Conservation (phyloP, 768 basidiomycete species). For the Xerocomellus amylosporus region DNA sequence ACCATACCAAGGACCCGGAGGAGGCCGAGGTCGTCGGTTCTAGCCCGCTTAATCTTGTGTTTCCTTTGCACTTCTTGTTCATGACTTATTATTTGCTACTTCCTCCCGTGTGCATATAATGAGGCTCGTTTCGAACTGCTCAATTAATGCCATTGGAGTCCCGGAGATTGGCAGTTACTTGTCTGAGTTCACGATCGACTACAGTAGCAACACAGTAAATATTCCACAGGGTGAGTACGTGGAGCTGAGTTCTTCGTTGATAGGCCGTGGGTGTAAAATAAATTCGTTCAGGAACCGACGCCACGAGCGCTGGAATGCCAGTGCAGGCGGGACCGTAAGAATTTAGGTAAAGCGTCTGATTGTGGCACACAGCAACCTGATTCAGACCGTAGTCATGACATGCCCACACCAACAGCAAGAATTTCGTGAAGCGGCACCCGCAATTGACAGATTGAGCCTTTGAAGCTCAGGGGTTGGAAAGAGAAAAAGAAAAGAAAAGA, state of each 20-base stretch:
- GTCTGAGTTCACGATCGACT: background rate
- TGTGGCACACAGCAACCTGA: background rate
- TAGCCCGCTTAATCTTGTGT: constrained; percentile 14
- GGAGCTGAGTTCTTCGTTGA: background rate
- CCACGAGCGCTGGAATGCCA: background rate
- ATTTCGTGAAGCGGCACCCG: background rate
- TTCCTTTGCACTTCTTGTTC: constrained; percentile 10
- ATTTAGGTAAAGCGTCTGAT: background rate
- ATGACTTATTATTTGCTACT: constrained; percentile 14
- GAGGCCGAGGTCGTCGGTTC: constrained; percentile 43
- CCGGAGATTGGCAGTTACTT: background rate
- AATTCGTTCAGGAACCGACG: background rate
- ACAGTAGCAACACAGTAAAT: background rate
- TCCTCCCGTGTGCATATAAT: constrained; percentile 4
- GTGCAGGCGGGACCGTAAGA: background rate
- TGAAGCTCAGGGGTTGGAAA: background rate
- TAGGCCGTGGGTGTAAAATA: background rate
- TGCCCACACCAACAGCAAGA: background rate
- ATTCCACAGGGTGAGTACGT: background rate
- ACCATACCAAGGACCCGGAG: constrained; percentile 76
- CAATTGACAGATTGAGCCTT: background rate
- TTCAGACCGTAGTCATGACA: background rate
- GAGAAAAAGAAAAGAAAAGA: background rate
- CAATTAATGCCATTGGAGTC: background rate
- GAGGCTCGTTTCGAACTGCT: background rate